Evolutionary conservation across 495 filamentous ascomycete species (phyloP), one percentile per base, ranked within the genome.

Genomic region (Opeltia flavorubescens): DNA sequence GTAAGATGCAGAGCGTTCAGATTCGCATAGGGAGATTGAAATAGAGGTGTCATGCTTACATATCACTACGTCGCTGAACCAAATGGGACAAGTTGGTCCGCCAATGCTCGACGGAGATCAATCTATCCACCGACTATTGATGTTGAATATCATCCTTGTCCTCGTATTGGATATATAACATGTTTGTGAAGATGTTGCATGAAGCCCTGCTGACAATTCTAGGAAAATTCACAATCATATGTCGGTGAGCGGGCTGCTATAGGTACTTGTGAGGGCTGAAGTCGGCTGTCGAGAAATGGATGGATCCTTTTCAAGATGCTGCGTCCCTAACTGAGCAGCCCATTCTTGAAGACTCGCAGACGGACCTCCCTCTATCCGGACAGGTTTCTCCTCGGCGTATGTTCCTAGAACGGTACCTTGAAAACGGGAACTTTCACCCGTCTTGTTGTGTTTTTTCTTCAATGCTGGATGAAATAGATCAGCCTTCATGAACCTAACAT

Each of bases 391-490:
- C 47, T 88, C 83, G 23, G 69, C 74, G 38, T 63, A 61, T 51
- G 77, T 78, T 2, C 88, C 88, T 9, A 95, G 62, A 0, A 86
- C 69, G 4, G 88, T 93, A 2, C 85, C 85, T 27, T 78, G 71
- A 60, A 80, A 94, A 50, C 87, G 75, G 8, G 81, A 77, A 50
- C 89, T 84, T 51, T 91, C 85, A 27, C 79, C 79, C 3, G 77
- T 84, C 56, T 88, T 89, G 61, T 76, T 84, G 59, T 89, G 82
- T 49, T 87, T 89, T 57, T 84, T 83, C 61, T 88, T 91, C 47
- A 94, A 66, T 3, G 76, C 74, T 72, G 49, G 21, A 29, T 3
- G 9, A 24, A 54, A 46, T 45, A 52, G 43, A 41, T 28, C 23
- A 35, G 13, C 17, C 11, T n/a, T 21, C 23, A 12, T 39, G 15